Percentiles rank a stretch among this genome's conserved stretches.
Conservation (phyloP, 805 yeast genomes). For the Nakazawaea laoshanensis region DNA sequence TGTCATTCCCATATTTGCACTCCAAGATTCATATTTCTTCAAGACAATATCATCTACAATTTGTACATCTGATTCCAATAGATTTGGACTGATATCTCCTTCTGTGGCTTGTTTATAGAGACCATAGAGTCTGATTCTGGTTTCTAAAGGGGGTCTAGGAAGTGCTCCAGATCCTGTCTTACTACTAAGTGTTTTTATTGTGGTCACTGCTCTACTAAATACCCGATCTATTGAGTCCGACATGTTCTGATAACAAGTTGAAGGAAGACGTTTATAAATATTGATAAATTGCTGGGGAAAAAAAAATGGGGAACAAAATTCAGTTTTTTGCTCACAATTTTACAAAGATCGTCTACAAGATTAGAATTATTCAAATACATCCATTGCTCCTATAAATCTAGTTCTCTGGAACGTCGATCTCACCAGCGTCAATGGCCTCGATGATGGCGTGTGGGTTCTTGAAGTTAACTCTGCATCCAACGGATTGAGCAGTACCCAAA, state of each 20-base stretch:
- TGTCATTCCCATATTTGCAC: conserved; percentile 57
- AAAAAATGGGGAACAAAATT: no score
- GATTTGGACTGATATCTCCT: conserved; percentile 64
- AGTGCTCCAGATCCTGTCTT: conserved; percentile 52
- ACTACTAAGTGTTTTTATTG: conserved; percentile 65
- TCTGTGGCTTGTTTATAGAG: conserved; percentile 85
- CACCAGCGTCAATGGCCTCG: conserved; percentile 98
- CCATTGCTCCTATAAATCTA: conserved; percentile 27
- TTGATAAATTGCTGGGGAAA: no score
- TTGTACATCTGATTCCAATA: conserved; percentile 27
- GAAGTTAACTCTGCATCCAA: conserved; percentile 98
- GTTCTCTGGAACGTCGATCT: conserved; percentile 85
- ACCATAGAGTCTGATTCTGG: conserved; percentile 64
- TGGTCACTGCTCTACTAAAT: conserved; percentile 74
- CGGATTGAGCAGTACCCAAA: conserved; percentile 99
- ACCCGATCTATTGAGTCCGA: conserved; percentile 64
- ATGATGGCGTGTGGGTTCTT: conserved; percentile 99
- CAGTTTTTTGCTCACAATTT: no score
- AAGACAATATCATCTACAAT: conserved; percentile 61
- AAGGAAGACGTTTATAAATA: background rate
- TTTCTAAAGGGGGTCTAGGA: conserved; percentile 72
- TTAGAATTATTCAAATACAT: no score
- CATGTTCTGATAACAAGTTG: conserved; percentile 25
- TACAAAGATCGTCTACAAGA: no score
- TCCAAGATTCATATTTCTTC: conserved; percentile 85